phyloP scores from a whole-genome alignment of 495 filamentous ascomycete genomes.

The Daldinia concentrica region DNA sequence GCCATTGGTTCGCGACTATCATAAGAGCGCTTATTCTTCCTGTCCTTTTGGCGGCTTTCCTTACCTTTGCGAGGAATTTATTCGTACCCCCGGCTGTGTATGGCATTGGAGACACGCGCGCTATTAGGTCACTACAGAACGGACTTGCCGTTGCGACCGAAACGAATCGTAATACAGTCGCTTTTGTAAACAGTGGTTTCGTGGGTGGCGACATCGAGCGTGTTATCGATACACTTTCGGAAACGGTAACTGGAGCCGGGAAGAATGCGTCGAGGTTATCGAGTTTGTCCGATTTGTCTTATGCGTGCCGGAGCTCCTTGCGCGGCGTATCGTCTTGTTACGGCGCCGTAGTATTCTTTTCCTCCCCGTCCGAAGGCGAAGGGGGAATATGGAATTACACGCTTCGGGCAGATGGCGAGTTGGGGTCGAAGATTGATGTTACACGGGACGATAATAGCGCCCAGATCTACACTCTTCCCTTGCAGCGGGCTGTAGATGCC shows the following conservation, averaged over 20 bases:
- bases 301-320: conserved; percentile 71
- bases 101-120: conserved; percentile 68
- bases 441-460: conserved; percentile 68
- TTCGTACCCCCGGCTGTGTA: conserved; percentile 72
- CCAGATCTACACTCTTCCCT: conserved; percentile 77
- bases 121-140: conserved; percentile 67
- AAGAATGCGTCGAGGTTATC: conserved; percentile 64
- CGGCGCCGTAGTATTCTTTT: conserved; percentile 77
- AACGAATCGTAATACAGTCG: conserved; percentile 68
- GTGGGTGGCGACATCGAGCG: conserved; percentile 73
- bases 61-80: conserved; percentile 73
- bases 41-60: conserved; percentile 72
- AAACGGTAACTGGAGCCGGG: conserved; percentile 60
- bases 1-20: conserved; percentile 70
- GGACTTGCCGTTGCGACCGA: conserved; percentile 62
- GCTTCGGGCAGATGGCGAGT: conserved; percentile 72
- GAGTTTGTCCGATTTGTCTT: conserved; percentile 63
- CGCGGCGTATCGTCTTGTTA: conserved; percentile 78
- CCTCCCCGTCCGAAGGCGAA: conserved; percentile 72
- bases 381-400: conserved; percentile 85
- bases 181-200: conserved; percentile 81
- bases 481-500: conserved; percentile 79
- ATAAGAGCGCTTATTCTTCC: conserved; percentile 76
- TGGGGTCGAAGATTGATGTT: conserved; percentile 66
- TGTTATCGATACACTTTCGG: conserved; percentile 70